Evolutionary conservation across 169 alveolate genomes (phyloP).

Genomic region (Cryptosporidium viatorum): DNA sequence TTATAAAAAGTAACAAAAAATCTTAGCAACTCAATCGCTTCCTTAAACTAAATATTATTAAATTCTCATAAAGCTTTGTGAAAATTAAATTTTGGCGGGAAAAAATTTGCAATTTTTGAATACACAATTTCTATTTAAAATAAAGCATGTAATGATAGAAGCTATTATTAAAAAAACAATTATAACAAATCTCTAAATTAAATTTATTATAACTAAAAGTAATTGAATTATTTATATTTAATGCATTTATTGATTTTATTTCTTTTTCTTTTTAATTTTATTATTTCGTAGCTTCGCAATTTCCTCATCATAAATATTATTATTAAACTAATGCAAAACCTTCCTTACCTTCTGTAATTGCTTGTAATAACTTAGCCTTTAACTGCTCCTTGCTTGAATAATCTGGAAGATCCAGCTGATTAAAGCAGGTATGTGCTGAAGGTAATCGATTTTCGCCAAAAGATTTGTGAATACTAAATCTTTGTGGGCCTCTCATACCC

Average conservation of each 20-base stretch:
- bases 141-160: no score
- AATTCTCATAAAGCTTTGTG: no score
- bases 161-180: no score
- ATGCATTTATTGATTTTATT: neutral
- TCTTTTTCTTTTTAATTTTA: no score
- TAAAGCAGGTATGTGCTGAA: slow-evolving; percentile 98
- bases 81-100: neutral
- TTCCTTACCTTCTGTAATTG: slow-evolving; percentile 95
- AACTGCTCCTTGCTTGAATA: slow-evolving; percentile 94
- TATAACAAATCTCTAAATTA: no score
- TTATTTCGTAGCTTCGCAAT: no score
- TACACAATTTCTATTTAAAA: no score
- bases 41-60: neutral
- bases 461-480: slow-evolving; percentile 93
- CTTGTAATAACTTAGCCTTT: slow-evolving; percentile 89
- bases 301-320: no score
- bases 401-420: slow-evolving; percentile 98
- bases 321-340: slow-evolving; percentile 95
- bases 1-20: no score
- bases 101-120: no score
- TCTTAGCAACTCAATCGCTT: neutral
- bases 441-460: slow-evolving; percentile 94
- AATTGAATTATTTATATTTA: no score
- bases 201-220: no score
- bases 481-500: slow-evolving; percentile 99